These are phyloP conservation scores for Blepharisma undulans DNA, from an alignment of 169 alveolate genomes.

Conservation along the genomic window DNA sequence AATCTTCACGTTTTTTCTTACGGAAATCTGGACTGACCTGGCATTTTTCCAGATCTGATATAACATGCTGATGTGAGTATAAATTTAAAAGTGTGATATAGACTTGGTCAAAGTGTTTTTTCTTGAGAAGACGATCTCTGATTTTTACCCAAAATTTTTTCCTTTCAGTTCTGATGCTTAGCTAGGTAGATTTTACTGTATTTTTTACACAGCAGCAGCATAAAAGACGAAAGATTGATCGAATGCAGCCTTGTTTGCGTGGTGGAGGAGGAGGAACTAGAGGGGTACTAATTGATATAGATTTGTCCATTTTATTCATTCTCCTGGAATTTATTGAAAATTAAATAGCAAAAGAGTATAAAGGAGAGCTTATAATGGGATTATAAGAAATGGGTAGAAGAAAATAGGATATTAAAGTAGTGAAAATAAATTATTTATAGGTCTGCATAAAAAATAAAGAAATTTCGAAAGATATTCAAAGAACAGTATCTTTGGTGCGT, in stretches of 20 bases:
- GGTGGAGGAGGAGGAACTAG: not conserved
- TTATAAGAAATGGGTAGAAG: not conserved
- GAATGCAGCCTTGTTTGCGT: slow-evolving; percentile 3
- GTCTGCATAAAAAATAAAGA: too few relatives aligned
- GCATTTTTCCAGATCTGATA: not conserved
- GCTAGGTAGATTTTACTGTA: not conserved
- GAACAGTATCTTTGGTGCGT: too few relatives aligned
- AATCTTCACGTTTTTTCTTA: not conserved
- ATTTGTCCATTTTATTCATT: not conserved
- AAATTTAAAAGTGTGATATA: slow-evolving; percentile 12
- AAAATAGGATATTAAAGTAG: not conserved
- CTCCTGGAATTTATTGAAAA: not conserved
- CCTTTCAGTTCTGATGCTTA: not conserved
- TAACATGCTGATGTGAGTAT: not conserved
- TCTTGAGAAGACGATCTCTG: not conserved
- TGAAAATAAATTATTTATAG: too few relatives aligned
- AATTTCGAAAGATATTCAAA: too few relatives aligned
- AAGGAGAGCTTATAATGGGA: not conserved
- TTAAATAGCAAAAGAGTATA: not conserved
- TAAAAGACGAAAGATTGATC: not conserved
- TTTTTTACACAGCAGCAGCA: slow-evolving; percentile 31
- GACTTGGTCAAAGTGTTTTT: slow-evolving; percentile 14
- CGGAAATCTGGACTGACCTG: not conserved
- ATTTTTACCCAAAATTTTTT: slow-evolving; percentile 20
- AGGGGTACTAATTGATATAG: not conserved